Conservation (phyloP, 345 rosid species). For the Toxicodendron radicans region DNA sequence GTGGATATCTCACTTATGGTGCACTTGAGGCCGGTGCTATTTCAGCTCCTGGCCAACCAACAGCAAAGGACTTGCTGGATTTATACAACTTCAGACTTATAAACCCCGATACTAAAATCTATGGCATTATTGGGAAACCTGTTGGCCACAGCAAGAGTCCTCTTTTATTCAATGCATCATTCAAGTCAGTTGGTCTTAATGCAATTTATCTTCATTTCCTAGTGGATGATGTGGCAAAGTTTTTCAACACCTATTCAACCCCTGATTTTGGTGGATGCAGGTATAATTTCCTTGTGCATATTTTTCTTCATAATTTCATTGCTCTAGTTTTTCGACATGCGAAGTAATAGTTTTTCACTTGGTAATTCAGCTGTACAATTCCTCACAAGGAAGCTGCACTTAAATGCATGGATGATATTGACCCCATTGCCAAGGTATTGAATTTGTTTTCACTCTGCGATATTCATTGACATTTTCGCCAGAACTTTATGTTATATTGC, state of each 20-base stretch:
- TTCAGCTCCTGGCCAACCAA: slow-evolving; percentile 45
- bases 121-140: slow-evolving; percentile 45
- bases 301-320: not conserved
- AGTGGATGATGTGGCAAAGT: slow-evolving; percentile 42
- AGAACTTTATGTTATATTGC: not conserved
- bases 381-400: slow-evolving; percentile 54
- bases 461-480: not conserved
- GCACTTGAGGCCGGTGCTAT: slow-evolving; percentile 43
- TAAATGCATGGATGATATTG: slow-evolving; percentile 45
- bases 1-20: slow-evolving; percentile 45
- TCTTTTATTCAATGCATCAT: slow-evolving; percentile 42
- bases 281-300: slow-evolving; percentile 1
- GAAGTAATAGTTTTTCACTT: not conserved
- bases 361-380: slow-evolving; percentile 42
- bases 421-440: slow-evolving; percentile 42
- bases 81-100: slow-evolving; percentile 42
- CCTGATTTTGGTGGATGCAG: slow-evolving; percentile 45
- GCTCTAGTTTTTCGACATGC: not conserved
- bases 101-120: slow-evolving; percentile 38
- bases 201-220: slow-evolving; percentile 42
- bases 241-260: slow-evolving; percentile 36
- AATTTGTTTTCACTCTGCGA: not conserved
- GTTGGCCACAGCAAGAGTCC: slow-evolving; percentile 53
- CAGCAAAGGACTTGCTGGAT: slow-evolving; percentile 37
- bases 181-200: slow-evolving; percentile 39